Conservation (phyloP, 371 early-diverging fungal genomes). For the Spraguea lophii region DNA sequence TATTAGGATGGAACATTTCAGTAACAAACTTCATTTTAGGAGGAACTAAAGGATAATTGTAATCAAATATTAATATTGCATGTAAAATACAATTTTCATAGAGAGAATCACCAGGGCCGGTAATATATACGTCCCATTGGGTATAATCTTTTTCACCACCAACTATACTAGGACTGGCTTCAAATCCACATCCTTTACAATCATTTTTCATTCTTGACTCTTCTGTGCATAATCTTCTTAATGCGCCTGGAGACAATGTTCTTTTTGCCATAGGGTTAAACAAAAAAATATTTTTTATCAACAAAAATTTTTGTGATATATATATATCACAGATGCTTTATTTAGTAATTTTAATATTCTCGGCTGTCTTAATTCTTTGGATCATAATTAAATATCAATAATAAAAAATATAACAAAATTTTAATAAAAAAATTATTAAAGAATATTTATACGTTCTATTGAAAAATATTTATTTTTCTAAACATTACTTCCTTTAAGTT, state of each 20-base stretch:
- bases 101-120: constrained; percentile 48
- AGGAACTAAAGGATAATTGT: constrained; percentile 57
- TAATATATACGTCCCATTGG: constrained; percentile 39
- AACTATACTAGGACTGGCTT: constrained; percentile 5
- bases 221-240: constrained; percentile 22
- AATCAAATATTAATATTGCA: constrained; percentile 22
- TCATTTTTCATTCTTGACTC: constrained; percentile 13
- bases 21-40: constrained; percentile 59
- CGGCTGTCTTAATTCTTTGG: no score
- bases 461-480: no score
- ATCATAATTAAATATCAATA: no score
- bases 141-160: constrained; percentile 9
- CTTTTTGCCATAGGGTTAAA: not conserved
- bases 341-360: no score
- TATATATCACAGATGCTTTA: no score
- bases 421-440: no score
- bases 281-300: no score
- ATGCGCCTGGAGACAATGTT: constrained; percentile 4
- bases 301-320: no score
- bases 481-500: no score
- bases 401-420: no score
- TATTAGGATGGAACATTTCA: constrained; percentile 58
- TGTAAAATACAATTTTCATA: constrained; percentile 51
- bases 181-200: not conserved
- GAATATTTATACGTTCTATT: no score